phyloP scores from a whole-genome alignment of 2,329 filamentous ascomycete species.

The Epichloe aotearoae region DNA sequence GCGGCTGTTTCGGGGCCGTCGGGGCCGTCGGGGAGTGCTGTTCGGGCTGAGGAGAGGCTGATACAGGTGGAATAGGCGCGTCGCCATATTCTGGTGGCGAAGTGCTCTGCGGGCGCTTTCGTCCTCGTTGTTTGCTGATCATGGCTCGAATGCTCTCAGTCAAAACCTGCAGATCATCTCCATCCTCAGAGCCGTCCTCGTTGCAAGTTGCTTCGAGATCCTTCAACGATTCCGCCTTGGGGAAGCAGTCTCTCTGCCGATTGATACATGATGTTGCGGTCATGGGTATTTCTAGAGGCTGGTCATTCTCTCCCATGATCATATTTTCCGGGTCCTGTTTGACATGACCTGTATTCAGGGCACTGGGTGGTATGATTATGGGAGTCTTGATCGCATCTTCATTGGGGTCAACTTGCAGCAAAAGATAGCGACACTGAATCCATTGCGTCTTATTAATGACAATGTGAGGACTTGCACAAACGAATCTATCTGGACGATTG shows the following conservation, averaged over 20 bases:
- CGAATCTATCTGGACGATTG: conserved; percentile 54
- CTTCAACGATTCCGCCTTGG: background rate
- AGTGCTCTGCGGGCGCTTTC: background rate
- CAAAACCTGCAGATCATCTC: conserved; percentile 2
- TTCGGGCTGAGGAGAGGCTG: too few relatives aligned
- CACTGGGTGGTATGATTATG: conserved; percentile 4
- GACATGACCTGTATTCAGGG: conserved; percentile 10
- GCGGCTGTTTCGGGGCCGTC: background rate
- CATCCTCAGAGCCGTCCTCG: background rate
- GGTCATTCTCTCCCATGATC: conserved; percentile 2
- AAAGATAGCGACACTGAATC: conserved; percentile 82
- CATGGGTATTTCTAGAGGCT: conserved; percentile 13
- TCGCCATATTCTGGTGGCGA: background rate
- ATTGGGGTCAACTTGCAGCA: conserved; percentile 29
- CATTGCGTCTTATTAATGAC: conserved; percentile 68
- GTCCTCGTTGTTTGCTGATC: background rate
- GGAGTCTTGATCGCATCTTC: conserved; percentile 3
- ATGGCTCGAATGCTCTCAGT: background rate
- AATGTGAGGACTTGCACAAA: conserved; percentile 42
- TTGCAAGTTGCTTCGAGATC: background rate
- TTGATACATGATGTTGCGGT: conserved; percentile 13
- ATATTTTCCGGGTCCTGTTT: conserved; percentile 13
- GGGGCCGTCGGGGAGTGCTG: too few relatives aligned
- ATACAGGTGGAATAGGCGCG: background rate
- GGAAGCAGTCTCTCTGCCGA: background rate